These are phyloP conservation scores for Trametes polyzona DNA, from an alignment of 1,284 basidiomycete species.

Conservation along the genomic window DNA sequence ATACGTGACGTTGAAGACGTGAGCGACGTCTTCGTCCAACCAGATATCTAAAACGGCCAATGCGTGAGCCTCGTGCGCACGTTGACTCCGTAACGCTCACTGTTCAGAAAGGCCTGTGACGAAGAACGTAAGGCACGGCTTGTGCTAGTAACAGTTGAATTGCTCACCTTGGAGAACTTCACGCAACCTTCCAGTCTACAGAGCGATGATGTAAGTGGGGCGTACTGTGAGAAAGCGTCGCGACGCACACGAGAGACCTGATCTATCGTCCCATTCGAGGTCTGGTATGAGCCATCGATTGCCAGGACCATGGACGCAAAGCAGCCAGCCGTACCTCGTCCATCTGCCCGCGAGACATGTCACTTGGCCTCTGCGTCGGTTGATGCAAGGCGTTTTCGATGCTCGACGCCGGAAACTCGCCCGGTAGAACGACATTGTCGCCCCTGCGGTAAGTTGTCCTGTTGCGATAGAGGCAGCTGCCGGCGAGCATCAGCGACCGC, in stretches of 20 bases:
- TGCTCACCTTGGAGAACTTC: not conserved
- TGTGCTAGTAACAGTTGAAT: too few relatives aligned
- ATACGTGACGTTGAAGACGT: constrained; percentile 61
- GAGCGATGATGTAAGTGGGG: not conserved
- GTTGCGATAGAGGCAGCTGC: not conserved
- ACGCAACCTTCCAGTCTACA: not conserved
- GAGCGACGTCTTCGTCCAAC: constrained; percentile 48
- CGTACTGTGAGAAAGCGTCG: too few relatives aligned
- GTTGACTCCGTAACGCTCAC: constrained; percentile 40
- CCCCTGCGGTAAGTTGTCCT: not conserved
- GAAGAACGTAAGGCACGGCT: too few relatives aligned
- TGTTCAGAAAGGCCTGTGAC: constrained; percentile 54
- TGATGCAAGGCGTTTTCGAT: not conserved
- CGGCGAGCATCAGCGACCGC: constrained; percentile 24
- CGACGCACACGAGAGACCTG: too few relatives aligned
- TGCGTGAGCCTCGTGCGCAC: too few relatives aligned
- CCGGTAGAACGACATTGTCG: constrained; percentile 1
- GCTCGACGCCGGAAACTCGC: not conserved
- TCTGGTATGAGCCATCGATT: too few relatives aligned
- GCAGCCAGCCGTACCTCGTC: not conserved
- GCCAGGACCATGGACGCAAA: too few relatives aligned
- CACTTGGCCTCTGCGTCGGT: not conserved
- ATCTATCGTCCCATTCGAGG: too few relatives aligned
- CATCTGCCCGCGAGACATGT: not conserved
- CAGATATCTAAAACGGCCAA: constrained; percentile 51